Evolutionary conservation across 2,329 filamentous ascomycete species (phyloP).

Genomic region (Xylariaceae sp.): DNA sequence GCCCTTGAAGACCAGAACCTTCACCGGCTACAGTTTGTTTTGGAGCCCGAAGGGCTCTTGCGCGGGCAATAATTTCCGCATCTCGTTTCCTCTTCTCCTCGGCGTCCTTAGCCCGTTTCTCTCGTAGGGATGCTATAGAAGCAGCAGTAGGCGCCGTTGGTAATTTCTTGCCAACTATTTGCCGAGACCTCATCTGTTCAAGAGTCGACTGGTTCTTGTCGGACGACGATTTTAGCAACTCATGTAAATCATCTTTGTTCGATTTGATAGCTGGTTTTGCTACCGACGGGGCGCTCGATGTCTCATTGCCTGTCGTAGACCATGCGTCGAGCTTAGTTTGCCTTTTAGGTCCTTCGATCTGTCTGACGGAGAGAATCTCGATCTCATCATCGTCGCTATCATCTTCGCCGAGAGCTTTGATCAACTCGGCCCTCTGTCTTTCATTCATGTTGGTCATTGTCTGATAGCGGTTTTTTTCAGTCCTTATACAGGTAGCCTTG

Average conservation of each 20-base stretch:
- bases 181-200: constrained; percentile 43
- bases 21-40: constrained; percentile 61
- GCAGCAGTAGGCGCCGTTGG: constrained; percentile 36
- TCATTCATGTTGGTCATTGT: constrained; percentile 75
- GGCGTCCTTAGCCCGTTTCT: constrained; percentile 69
- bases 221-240: constrained; percentile 42
- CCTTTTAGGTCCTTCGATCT: constrained; percentile 43
- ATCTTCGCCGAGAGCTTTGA: constrained; percentile 58
- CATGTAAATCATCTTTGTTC: constrained; percentile 45
- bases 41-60: constrained; percentile 57
- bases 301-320: constrained; percentile 49
- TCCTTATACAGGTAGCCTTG: constrained; percentile 61
- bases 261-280: constrained; percentile 30
- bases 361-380: constrained; percentile 43
- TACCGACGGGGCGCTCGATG: constrained; percentile 20
- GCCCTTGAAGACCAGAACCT: constrained; percentile 70
- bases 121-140: constrained; percentile 58
- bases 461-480: constrained; percentile 50
- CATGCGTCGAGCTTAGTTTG: constrained; percentile 60
- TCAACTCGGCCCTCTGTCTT: constrained; percentile 79
- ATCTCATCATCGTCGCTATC: constrained; percentile 47
- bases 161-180: constrained; percentile 24
- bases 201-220: constrained; percentile 44
- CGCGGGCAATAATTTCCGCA: constrained; percentile 64
- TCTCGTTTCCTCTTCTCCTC: constrained; percentile 71